A percentile compares a stretch with the other conserved stretches of the same genome.
Conservation (phyloP, 352 stramenopile species). For the Globisporangium viniferum region DNA sequence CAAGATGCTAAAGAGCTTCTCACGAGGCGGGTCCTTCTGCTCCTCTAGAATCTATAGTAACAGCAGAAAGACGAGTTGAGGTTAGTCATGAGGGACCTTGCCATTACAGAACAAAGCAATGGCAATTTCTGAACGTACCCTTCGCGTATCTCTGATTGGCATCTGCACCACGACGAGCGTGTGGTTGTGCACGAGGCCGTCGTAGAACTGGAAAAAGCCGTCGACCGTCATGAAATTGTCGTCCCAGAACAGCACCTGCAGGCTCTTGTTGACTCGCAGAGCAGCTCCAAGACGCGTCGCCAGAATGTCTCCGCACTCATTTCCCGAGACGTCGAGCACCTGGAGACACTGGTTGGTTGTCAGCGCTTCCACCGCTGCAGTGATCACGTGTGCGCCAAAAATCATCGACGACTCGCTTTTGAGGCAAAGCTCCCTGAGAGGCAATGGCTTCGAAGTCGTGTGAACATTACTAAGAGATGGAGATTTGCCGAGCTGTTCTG, state of each 20-base stretch:
- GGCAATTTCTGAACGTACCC: constrained; percentile 24
- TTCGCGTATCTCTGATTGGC: constrained; percentile 72
- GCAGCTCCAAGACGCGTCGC: constrained; percentile 38
- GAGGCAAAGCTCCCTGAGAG: constrained; percentile 56
- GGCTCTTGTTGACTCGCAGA: constrained; percentile 50
- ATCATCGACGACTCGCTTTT: constrained; percentile 43
- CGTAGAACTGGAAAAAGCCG: constrained; percentile 64
- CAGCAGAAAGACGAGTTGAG: not conserved
- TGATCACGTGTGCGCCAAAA: constrained; percentile 54
- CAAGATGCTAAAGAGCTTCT: constrained; percentile 71
- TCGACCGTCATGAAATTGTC: constrained; percentile 71
- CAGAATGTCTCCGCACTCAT: constrained; percentile 65
- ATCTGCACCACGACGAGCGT: constrained; percentile 72
- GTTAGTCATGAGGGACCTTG: not conserved
- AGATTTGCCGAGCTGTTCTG: not conserved
- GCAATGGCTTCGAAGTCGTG: constrained; percentile 25
- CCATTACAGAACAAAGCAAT: not conserved
- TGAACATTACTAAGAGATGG: constrained; percentile 1
- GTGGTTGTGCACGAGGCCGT: constrained; percentile 51
- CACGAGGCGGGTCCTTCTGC: constrained; percentile 56
- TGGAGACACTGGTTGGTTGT: constrained; percentile 38
- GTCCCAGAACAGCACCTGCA: constrained; percentile 77
- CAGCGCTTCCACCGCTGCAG: constrained; percentile 42
- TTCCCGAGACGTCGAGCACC: constrained; percentile 72
- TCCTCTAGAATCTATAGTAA: constrained; percentile 60